Evolutionary conservation across 2,329 filamentous ascomycete genomes (phyloP).

Genomic region (Nemania sp.): DNA sequence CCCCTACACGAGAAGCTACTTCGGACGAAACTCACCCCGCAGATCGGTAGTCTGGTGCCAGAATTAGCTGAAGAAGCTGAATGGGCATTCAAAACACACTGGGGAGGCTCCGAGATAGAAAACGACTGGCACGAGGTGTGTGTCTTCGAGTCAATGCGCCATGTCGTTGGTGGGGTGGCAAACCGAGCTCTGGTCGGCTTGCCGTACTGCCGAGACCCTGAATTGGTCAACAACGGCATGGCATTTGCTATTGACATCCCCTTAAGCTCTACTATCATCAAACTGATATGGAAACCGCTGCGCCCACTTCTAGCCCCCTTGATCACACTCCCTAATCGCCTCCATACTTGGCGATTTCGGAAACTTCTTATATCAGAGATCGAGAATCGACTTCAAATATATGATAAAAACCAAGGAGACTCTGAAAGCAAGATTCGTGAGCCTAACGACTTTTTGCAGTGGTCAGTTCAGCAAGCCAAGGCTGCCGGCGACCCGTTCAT

Average conservation of each 20-base stretch:
- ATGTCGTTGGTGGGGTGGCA: slow-evolving; percentile 17
- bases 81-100: slow-evolving; percentile 5
- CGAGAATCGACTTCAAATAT: slow-evolving; percentile 25
- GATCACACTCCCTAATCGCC: slow-evolving; percentile 28
- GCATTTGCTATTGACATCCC: slow-evolving; percentile 28
- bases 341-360: slow-evolving; percentile 26
- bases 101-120: background rate
- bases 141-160: slow-evolving; percentile 20
- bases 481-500: slow-evolving; percentile 21
- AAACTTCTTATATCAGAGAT: slow-evolving; percentile 26
- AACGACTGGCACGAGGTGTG: slow-evolving; percentile 11
- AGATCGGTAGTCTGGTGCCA: slow-evolving; percentile 12
- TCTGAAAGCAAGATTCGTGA: background rate
- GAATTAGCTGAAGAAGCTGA: slow-evolving; percentile 12
- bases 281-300: slow-evolving; percentile 23
- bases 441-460: slow-evolving; percentile 31
- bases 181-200: slow-evolving; percentile 31
- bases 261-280: slow-evolving; percentile 23
- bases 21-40: slow-evolving; percentile 7
- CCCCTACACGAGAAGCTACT: slow-evolving; percentile 9
- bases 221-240: slow-evolving; percentile 27
- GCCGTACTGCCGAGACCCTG: slow-evolving; percentile 28
- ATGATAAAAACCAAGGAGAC: slow-evolving; percentile 15
- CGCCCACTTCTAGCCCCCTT: slow-evolving; percentile 25
- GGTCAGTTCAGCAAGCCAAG: slow-evolving; percentile 28